Evolutionary conservation across 257 asterid species (phyloP).

Genomic region (Linaria vulgaris): DNA sequence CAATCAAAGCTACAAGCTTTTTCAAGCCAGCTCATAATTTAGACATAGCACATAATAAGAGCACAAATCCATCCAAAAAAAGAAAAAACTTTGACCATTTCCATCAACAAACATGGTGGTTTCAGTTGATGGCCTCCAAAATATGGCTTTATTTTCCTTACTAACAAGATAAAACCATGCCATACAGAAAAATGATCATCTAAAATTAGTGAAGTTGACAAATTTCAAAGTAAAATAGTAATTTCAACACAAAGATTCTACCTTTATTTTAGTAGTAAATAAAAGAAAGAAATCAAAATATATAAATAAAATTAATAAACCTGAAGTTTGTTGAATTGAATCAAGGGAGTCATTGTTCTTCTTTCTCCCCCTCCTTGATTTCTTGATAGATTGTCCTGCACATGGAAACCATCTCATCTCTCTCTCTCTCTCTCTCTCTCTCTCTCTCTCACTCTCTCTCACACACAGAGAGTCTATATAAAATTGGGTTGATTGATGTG

Average conservation of each 20-base stretch:
- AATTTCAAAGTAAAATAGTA: constrained; percentile 22
- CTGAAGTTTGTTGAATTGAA: constrained; percentile 42
- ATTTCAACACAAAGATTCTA: not conserved
- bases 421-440: constrained; percentile 7
- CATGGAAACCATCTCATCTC: constrained; percentile 79
- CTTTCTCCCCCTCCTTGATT: constrained; percentile 36
- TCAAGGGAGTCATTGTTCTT: constrained; percentile 43
- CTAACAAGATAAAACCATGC: not conserved
- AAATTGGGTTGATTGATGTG: too few relatives aligned
- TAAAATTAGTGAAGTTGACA: not conserved
- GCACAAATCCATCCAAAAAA: constrained; percentile 13
- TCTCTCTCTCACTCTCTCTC: constrained; percentile 25
- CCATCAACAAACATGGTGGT: constrained; percentile 3
- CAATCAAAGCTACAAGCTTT: too few relatives aligned
- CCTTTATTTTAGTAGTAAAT: not conserved
- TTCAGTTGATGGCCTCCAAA: constrained; percentile 14
- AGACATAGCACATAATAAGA: constrained; percentile 4
- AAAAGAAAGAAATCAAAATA: not conserved
- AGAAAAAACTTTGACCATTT: constrained; percentile 2
- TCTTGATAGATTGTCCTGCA: constrained; percentile 55
- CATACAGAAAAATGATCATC: constrained; percentile 15
- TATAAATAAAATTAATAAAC: constrained; percentile 19
- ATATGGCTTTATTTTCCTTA: constrained; percentile 8
- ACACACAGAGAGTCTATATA: not conserved
- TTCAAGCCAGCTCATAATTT: not conserved